A percentile compares a stretch with the other conserved stretches of the same genome.
These are phyloP conservation scores for Austroboletus eburneus DNA, from an alignment of 768 basidiomycete species.

Conservation along the genomic window DNA sequence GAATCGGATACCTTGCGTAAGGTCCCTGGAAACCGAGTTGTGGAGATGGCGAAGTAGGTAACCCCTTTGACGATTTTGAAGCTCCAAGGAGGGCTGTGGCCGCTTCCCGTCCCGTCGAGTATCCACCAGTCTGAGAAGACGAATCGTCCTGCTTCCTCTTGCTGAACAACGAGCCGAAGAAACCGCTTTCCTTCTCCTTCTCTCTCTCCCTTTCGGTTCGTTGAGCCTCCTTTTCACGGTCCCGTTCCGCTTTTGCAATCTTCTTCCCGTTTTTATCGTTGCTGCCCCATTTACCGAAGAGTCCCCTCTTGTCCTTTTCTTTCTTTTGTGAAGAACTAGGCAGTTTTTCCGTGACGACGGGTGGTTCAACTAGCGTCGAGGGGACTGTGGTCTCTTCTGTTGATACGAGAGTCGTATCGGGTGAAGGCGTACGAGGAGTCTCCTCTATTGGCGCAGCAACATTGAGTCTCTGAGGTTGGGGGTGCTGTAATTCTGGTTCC, in stretches of 20 bases:
- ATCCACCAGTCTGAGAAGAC: constrained; percentile 32
- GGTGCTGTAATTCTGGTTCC: constrained; percentile 53
- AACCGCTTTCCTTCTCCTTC: constrained; percentile 65
- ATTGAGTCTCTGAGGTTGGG: constrained; percentile 54
- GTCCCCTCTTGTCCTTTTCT: constrained; percentile 71
- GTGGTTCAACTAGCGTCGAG: constrained; percentile 23
- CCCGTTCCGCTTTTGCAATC: constrained; percentile 38
- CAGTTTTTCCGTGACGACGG: constrained; percentile 15
- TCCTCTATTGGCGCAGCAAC: constrained; percentile 29
- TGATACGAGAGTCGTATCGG: constrained; percentile 34
- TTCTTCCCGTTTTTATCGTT: constrained; percentile 61
- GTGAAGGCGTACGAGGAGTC: constrained; percentile 60
- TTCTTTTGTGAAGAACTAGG: constrained; percentile 41
- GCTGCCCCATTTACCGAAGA: constrained; percentile 61
- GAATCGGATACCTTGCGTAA: constrained; percentile 90
- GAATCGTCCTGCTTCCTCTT: constrained; percentile 84
- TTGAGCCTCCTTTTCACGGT: constrained; percentile 45
- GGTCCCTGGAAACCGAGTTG: constrained; percentile 34
- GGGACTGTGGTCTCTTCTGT: constrained; percentile 26
- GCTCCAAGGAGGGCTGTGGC: constrained; percentile 83
- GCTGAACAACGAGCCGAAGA: constrained; percentile 91
- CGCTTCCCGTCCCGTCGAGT: constrained; percentile 67
- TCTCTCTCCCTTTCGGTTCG: constrained; percentile 47
- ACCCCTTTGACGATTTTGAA: constrained; percentile 72
- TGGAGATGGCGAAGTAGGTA: constrained; percentile 60